Percentiles rank a stretch among this genome's conserved stretches.
phyloP scores from a whole-genome alignment of 2,329 filamentous ascomycete genomes.

The Metarhizium album region DNA sequence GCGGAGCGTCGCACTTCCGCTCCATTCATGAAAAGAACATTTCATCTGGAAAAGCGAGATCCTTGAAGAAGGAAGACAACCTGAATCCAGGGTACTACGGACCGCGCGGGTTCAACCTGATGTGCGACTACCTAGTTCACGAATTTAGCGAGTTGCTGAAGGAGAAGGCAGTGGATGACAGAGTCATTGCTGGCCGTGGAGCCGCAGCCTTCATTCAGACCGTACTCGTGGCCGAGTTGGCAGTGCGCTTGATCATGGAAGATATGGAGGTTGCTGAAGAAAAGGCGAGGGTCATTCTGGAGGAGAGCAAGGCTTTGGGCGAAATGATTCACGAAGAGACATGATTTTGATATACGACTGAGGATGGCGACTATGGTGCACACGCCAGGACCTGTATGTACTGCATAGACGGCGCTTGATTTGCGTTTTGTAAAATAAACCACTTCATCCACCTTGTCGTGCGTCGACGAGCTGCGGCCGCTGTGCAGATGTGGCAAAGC shows the following conservation, averaged over 20 bases:
- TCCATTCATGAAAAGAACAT: conserved; percentile 43
- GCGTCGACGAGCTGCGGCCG: neutral
- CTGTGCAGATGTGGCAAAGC: conserved; percentile 1
- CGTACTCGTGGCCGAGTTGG: conserved; percentile 66
- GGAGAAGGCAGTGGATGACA: conserved; percentile 50
- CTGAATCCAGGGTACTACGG: conserved; percentile 78
- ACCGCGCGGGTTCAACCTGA: conserved; percentile 56
- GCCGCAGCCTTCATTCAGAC: conserved; percentile 59
- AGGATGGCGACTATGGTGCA: neutral
- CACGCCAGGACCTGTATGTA: neutral
- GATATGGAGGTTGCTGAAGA: conserved; percentile 36
- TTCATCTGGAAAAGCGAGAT: conserved; percentile 46
- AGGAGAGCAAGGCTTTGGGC: conserved; percentile 57
- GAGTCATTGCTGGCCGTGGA: conserved; percentile 54
- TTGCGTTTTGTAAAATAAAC: neutral
- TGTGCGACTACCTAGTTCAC: conserved; percentile 59
- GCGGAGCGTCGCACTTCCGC: conserved; percentile 50
- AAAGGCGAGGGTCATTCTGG: conserved; percentile 44
- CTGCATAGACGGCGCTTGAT: neutral
- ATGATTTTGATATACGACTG: conserved; percentile 8
- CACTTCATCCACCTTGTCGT: too few species aligned
- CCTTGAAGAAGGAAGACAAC: conserved; percentile 45
- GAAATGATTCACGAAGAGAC: conserved; percentile 55
- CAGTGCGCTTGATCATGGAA: conserved; percentile 43
- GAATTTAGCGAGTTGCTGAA: conserved; percentile 51